Base-by-base conservation (phyloP, 257 asterid species). In the Agastache rugosa region DNA sequence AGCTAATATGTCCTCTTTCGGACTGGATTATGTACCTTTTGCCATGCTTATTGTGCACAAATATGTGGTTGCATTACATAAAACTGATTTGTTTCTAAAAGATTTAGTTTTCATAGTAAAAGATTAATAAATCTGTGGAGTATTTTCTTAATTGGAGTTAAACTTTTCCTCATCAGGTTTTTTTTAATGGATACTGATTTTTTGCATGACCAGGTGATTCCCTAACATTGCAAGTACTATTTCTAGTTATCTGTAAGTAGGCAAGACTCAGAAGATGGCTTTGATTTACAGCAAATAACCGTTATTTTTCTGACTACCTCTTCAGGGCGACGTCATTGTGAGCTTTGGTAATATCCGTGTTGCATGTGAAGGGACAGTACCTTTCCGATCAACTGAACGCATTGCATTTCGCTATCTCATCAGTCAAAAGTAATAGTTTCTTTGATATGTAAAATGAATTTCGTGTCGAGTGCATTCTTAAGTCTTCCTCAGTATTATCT, bases 331-430 rank as follows among this genome's bases (percentile, higher is more conserved):
- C 72, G 98, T 93, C 69, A 88, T 93, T 77, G 93, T 91, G 63
- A 91, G 97, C 91, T 93, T 93, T 69, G 91, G 89, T 73, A 83
- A 84, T 84, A 85, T 85, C 82, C 94, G 87, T 68, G 92, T 93
- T 64, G 98, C 97, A 51, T 81, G 90, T 78, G 97, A 93, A 85
- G 97, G 98, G 76, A 93, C 98, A 23, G 97, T 93, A 63, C 98
- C 97, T 4, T 93, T 91, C 82, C 93, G 91, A 71, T 87, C 97
- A 61, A 81, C 88, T 39, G 98, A 90, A 84, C 96, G 96, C 66
- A 91, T 93, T 74, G 97, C 97, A 62, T 93, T 93, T 83, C 95
- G 97, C 81, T 93, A 88, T 83, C 94, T 93, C 73, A 82, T 93
- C 74, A 90, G 97, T 85, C 92, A 87, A 86, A 87, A 85, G 92